A percentile compares a stretch with the other conserved stretches of the same genome.
These are phyloP conservation scores for Lactifluus echinatus DNA, from an alignment of 768 basidiomycete species.

Conservation along the genomic window DNA sequence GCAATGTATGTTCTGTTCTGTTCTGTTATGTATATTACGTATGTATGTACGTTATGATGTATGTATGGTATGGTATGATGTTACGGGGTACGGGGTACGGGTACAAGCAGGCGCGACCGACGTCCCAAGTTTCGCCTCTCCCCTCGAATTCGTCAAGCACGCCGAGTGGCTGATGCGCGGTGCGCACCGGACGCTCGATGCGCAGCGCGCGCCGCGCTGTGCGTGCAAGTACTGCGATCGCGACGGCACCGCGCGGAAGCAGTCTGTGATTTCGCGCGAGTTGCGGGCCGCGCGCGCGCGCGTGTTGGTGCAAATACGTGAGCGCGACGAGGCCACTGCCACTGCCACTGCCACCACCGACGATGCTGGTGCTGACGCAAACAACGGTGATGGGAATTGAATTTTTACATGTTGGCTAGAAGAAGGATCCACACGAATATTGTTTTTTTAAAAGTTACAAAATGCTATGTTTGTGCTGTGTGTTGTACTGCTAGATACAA, in stretches of 20 bases:
- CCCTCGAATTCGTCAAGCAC: slow-evolving; percentile 12
- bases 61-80: too few species aligned
- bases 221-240: slow-evolving; percentile 6
- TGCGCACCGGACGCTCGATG: slow-evolving; percentile 2
- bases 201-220: neutral
- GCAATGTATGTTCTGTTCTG: too few species aligned
- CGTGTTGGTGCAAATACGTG: neutral
- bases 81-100: too few species aligned
- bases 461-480: neutral
- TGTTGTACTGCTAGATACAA: neutral
- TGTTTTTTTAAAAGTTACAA: neutral
- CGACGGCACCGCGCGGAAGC: neutral
- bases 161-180: slow-evolving; percentile 16
- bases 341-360: neutral
- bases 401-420: too few species aligned
- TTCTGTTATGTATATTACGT: too few species aligned
- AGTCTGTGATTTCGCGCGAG: slow-evolving; percentile 4
- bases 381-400: neutral
- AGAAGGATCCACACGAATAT: too few species aligned
- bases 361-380: neutral
- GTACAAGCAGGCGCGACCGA: slow-evolving; percentile 2
- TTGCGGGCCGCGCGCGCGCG: neutral
- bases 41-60: too few species aligned
- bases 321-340: neutral
- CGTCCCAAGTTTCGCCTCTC: slow-evolving; percentile 2